Evolutionary conservation across 2,329 filamentous ascomycete genomes (phyloP).

Genomic region (Botrytis pseudocinerea): DNA sequence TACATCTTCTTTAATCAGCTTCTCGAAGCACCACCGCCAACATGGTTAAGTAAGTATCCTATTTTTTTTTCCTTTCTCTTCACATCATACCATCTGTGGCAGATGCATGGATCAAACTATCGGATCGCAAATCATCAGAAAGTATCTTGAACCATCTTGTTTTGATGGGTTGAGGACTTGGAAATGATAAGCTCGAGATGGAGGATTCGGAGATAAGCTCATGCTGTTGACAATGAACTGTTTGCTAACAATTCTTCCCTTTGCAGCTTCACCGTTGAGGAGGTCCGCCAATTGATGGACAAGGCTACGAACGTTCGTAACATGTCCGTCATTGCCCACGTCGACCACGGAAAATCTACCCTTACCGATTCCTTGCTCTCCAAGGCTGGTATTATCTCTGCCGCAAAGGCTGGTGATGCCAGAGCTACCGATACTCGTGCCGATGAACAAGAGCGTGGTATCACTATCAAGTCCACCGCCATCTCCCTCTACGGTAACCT

Average conservation of each 20-base stretch:
- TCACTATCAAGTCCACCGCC: slow-evolving; percentile 99
- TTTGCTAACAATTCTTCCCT: slow-evolving; percentile 51
- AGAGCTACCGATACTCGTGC: slow-evolving; percentile 96
- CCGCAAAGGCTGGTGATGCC: slow-evolving; percentile 92
- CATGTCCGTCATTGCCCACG: slow-evolving; percentile 99
- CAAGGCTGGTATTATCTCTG: slow-evolving; percentile 99
- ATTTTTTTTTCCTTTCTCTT: neutral
- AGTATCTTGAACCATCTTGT: neutral
- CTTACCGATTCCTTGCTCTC: slow-evolving; percentile 98
- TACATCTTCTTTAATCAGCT: slow-evolving; percentile 39
- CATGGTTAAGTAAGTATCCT: slow-evolving; percentile 96
- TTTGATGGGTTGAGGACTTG: slow-evolving; percentile 4
- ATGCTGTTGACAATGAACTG: neutral
- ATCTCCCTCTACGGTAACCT: slow-evolving; percentile 96
- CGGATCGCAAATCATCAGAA: neutral
- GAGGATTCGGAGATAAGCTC: slow-evolving; percentile 21
- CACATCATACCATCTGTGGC: neutral
- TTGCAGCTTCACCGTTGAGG: slow-evolving; percentile 95
- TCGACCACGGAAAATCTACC: slow-evolving; percentile 99
- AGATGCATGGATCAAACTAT: neutral
- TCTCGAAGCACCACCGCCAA: slow-evolving; percentile 73
- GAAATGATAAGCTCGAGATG: slow-evolving; percentile 3
- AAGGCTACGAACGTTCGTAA: slow-evolving; percentile 78
- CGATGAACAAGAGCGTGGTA: slow-evolving; percentile 99
- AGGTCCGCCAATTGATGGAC: slow-evolving; percentile 79